Evolutionary conservation across 2,329 filamentous ascomycete species (phyloP), one percentile per base, ranked within the genome.

Genomic region (Penicillium sp.): DNA sequence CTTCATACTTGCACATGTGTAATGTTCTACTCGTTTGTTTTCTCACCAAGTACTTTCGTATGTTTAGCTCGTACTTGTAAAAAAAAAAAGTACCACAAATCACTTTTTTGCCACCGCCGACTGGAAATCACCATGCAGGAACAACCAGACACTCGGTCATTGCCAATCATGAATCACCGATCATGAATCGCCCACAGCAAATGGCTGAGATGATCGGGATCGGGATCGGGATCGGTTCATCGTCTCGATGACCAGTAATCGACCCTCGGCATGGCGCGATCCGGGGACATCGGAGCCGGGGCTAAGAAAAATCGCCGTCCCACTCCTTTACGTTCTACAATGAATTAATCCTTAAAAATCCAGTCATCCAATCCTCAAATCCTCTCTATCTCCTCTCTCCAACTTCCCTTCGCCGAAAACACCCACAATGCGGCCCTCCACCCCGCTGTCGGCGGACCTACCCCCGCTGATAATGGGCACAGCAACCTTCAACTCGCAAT

Each of bases 401-500:
- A 20, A 39, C 18, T 16, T 24, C 14, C 22, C n/a, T 39, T 43
- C 33, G 27, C 22, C 25, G 36, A 11, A 3, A 10, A 8, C 13
- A 27, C 35, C 16, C 51, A 49, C 44, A 39, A 72, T 71, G 69
- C 63, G 58, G 25, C 64, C 64, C 28, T 61, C 61, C 13, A 54
- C 54, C 42, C 72, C 70, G 22, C 69, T 76, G 30, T 76, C 74
- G 20, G 65, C 69, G 57, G 60, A 64, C 47, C 67, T 77, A 9
- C 74, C 74, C n/a, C 74, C 75, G 24, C 64, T 79, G 44, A 64
- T 78, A 46, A 74, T 78, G 67, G 76, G 76, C 56, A 77, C 75
- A n/a, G 76, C 75, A 51, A 77, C 76, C 14, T 78, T 78, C 64
- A 77, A 76, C 50, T 72, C 69, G 28, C 75, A 78, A 61, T 77